phyloP scores from a whole-genome alignment of 2,329 filamentous ascomycete species.

The Zymoseptoria passerinii region DNA sequence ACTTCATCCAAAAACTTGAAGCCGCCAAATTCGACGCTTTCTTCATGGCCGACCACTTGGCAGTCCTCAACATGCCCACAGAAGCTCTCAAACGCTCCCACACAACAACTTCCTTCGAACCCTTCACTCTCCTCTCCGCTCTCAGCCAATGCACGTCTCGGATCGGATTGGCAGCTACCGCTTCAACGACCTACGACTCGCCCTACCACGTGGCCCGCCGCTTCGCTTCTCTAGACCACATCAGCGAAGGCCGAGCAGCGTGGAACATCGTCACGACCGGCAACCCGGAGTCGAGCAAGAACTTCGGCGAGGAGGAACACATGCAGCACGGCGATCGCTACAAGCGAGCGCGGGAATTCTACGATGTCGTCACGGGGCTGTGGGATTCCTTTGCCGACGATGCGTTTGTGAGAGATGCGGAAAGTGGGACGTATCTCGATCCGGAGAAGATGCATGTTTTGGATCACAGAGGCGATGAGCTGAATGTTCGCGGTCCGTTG shows the following conservation, averaged over 20 bases:
- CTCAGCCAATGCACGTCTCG: conserved; percentile 39
- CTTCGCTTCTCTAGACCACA: conserved; percentile 33
- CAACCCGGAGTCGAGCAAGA: conserved; percentile 40
- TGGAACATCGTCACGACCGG: conserved; percentile 48
- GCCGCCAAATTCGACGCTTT: conserved; percentile 44
- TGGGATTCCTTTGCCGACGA: conserved; percentile 42
- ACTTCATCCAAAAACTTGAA: conserved; percentile 46
- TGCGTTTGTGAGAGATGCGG: conserved; percentile 43
- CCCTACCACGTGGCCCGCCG: conserved; percentile 31
- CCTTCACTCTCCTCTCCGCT: conserved; percentile 32
- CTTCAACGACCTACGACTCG: conserved; percentile 32
- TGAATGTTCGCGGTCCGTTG: conserved; percentile 19
- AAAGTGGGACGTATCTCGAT: conserved; percentile 44
- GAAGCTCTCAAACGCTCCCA: conserved; percentile 51
- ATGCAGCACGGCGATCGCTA: conserved; percentile 44
- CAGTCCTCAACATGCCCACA: conserved; percentile 35
- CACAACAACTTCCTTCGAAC: conserved; percentile 51
- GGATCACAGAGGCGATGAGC: conserved; percentile 39
- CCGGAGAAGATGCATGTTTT: conserved; percentile 46
- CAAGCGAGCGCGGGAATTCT: conserved; percentile 42
- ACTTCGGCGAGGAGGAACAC: conserved; percentile 39
- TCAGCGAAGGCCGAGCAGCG: conserved; percentile 31
- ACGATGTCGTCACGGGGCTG: conserved; percentile 23
- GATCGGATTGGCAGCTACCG: conserved; percentile 33
- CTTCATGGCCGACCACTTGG: conserved; percentile 43